Base-by-base conservation (phyloP, 352 stramenopile genomes). In the Globisporangium splendens region DNA sequence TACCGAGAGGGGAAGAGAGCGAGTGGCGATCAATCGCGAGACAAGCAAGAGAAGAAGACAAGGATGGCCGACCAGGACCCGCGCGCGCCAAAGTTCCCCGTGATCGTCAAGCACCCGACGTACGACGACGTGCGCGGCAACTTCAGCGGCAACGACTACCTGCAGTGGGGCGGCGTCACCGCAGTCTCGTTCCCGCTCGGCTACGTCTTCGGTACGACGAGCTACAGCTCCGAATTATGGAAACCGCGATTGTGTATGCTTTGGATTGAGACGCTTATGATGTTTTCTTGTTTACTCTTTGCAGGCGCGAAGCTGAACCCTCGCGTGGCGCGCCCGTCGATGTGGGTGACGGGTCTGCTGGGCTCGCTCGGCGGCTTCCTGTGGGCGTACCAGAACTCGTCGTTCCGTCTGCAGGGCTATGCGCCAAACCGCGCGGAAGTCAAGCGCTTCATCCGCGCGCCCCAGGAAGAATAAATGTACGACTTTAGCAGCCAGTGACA, bases 381-480 rank as follows among this genome's bases (percentile, higher is more conserved):
- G 72, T 56, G 86, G 57, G 79, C 81, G 43, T 93, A 87, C 54
- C 79, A 95, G 65, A 93, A 95, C 74, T 85, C 83, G 46, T 72
- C 82, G 46, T 66, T 91, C 56, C 83, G 85, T 48, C 71, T 95
- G 52, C 77, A 89, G 55, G 85, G 85, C 50, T 93, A 82, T 55
- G 83, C 79, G 12, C 77, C 72, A 55, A 93, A 93, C 55, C 75
- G 89, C 59, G 70, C 71, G 11, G 83, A 93, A 55, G 72, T 93
- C 58, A 69, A 68, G 46, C 80, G 75, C n/a, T 89, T 79, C 53
- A 55, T 70, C 20, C n/a, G 33, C 28, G 35, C 61, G 15, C 10
- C 57, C 6, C 15, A 59, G 42, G 18, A 59, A 68, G 33, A 50
- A 44, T 28, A 49, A 31, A 15, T n/a, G 8, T 50, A 43, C n/a